Evolutionary conservation across 1,139 yeast genomes (phyloP), one percentile per base, ranked within the genome.

Genomic region (Suhomyces ambrosiae): DNA sequence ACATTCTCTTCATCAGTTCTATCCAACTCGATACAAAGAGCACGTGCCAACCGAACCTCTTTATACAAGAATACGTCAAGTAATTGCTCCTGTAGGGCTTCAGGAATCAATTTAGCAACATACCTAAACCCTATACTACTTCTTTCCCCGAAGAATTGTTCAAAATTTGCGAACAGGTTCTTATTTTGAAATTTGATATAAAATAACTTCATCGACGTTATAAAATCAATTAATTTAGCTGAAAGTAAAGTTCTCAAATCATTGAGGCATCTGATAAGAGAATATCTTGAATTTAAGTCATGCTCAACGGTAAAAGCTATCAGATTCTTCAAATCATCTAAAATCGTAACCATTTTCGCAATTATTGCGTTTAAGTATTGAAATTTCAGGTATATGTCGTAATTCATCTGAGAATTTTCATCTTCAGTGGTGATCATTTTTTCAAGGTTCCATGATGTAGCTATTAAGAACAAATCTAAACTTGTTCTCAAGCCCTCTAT

Each of bases 1-100:
- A 80, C 85, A 49, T 73, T 82, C 55, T 83, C 89, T 25, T 71
- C 70, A 26, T 71, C 80, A 16, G 61, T 65, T 50, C 86, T 69
- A 23, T 79, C 84, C 38, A 83, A 56, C 9, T 69, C 66, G 3
- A 71, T 52, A 0, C 58, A 61, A 11, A 54, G 40, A 3, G 42
- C 27, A 17, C 42, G 45, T 0, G 65, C 72, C 5, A 65, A 41
- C 19, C 49, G 51, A 1, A 65, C 55, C 41, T 70, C 76, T 37
- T 67, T 68, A 23, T 54, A 50, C 32, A 70, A 56, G 38, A 63
- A 70, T 8, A 62, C 48, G 21, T 58, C 54, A 36, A 66, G 40
- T 4, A 70, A 39, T 17, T 52, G 49, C 1, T 46, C 38, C 47
- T 66, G 67, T 5, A 63, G 27, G 3, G 49, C 49, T 3, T 29